phyloP scores from a whole-genome alignment of 768 basidiomycete genomes.

The Tylopilus felleus region DNA sequence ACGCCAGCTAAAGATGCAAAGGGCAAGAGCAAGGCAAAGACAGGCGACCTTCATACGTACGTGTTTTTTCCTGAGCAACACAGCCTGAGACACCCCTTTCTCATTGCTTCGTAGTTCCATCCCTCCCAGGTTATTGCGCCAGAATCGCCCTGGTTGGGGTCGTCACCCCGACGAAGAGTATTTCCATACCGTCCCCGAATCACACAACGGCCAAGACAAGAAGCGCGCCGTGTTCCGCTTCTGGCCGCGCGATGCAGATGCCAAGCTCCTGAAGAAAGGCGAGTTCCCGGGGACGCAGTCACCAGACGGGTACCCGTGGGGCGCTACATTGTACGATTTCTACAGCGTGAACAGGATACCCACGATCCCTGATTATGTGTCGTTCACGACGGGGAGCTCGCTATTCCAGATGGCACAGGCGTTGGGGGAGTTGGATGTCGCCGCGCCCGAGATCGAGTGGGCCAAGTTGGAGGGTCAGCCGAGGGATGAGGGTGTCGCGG shows the following conservation, averaged over 20 bases:
- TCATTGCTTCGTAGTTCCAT: background rate
- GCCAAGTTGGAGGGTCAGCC: constrained; percentile 24
- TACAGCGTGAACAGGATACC: constrained; percentile 15
- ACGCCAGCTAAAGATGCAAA: background rate
- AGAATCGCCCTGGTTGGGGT: constrained; percentile 7
- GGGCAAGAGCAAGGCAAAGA: background rate
- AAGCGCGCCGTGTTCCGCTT: constrained; percentile 21
- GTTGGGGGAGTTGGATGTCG: constrained; percentile 16
- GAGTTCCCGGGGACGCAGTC: constrained; percentile 14
- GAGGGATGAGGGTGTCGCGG: constrained; percentile 10
- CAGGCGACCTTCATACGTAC: background rate
- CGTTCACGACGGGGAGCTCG: constrained; percentile 20
- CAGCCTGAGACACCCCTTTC: background rate
- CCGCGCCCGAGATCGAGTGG: constrained; percentile 19
- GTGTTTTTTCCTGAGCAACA: background rate
- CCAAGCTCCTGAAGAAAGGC: constrained; percentile 2
- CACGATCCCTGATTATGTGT: fast-evolving
- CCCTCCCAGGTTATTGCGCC: background rate
- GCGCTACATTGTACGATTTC: constrained; percentile 27
- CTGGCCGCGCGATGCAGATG: constrained; percentile 27
- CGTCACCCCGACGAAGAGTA: background rate
- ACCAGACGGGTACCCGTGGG: constrained; percentile 25
- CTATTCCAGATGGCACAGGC: constrained; percentile 10
- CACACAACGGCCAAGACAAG: background rate
- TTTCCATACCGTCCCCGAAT: constrained; percentile 2